Evolutionary conservation across 163 green algal genomes (phyloP), one percentile per base, ranked within the genome.

Genomic region (Chlorella variabilis): DNA sequence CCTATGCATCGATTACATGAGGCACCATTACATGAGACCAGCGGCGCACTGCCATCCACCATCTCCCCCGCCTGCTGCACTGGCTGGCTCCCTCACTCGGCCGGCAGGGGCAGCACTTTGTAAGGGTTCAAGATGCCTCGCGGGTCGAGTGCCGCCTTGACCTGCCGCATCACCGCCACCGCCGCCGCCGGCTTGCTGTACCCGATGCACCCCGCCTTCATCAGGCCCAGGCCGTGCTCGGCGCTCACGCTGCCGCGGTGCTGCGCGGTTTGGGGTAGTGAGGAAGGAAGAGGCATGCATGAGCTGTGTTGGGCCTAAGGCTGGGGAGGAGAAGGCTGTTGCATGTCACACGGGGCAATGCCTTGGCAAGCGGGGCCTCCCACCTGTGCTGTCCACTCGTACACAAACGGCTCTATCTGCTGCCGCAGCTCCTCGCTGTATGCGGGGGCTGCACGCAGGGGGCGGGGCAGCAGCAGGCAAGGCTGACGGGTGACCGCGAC

Each of bases 91-190:
- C n/a, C n/a, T n/a, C n/a, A n/a, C n/a, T n/a, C n/a, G n/a, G n/a
- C n/a, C n/a, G n/a, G n/a, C n/a, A n/a, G n/a, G n/a, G 45, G 45
- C 45, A 54, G 34, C 48, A 98, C 87, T 86, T 99, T 99, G 89
- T 98, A 98, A 0, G 96, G 96, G 80, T 99, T 99, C 41, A 99
- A 67, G n/a, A 98, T 98, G 25, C 87, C 85, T 11, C 91, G 84
- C 0, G 96, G 95, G 76, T 99, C 96, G 9, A 99, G 80, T 51
- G 93, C 39, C 0, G 58, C 51, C 87, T 99, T 99, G 70, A 99
- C 82, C 23, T 79, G 61, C 6, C 74, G 73, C 96, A 99, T 99
- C 36, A 97, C 31, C 31, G 86, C 58, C 0, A 99, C 78, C 6
- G 91, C 92, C 29, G 83, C 79, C 0, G 69, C 61, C 3, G 85